Evolutionary conservation across 1,139 yeast species (phyloP), one percentile per base, ranked within the genome.

Genomic region (Candida frijolesensis): DNA sequence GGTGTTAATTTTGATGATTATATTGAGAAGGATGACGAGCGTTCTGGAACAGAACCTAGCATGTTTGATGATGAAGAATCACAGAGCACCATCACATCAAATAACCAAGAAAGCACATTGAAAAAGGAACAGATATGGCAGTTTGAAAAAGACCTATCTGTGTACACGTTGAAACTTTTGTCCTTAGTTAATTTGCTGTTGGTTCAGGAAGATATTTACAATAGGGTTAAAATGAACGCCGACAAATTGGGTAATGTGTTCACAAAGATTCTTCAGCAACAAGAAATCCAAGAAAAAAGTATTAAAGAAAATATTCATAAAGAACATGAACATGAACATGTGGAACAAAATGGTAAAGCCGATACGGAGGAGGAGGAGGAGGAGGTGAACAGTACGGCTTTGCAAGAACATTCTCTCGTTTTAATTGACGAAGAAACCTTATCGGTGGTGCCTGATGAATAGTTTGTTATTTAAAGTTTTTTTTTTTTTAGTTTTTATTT

Each of bases 1-100:
- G 85, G 78, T 58, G 87, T 84, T 2, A 78, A 79, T 54, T 76
- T 77, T 51, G 80, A 72, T 48, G 76, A 75, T 19, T 57, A 64
- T 51, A 57, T 60, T 34, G 61, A 56, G 10, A 58, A 53, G 33
- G 61, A 51, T 6, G 56, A 44, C 7, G 60, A 51, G 3, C 55
- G 53, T 11, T n/a, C 6, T 12, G 59, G 51, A 8, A 57, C 45
- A 5, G 59, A 54, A 3, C 53, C 54, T 11, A 33, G 22, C 15
- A 53, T 47, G 42, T 61, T 61, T 51, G 67, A 57, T 16, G 57
- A 56, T 14, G 63, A 61, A 1, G 54, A 53, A 33, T 14, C 45
- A 38, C 14, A 52, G 41, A 59, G 42, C 43, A 42, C 14, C n/a
- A 14, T n/a, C 2, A 12, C 15, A 3, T 32, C 45, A 5, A 18